Base-by-base conservation (phyloP, 768 basidiomycete genomes). In the Ephemerocybe angulata region DNA sequence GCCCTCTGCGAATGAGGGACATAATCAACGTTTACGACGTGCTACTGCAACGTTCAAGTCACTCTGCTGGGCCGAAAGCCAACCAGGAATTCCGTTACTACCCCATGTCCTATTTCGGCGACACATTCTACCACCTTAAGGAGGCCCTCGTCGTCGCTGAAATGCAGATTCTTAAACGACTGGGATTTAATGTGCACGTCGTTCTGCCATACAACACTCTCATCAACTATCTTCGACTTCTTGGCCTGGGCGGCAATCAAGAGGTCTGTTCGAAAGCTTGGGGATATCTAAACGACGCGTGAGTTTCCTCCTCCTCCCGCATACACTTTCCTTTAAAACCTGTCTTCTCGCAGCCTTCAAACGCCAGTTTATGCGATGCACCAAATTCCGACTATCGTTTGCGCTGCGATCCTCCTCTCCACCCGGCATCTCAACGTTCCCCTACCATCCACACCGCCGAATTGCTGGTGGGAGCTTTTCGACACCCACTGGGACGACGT, bases 211-310 rank as follows among this genome's bases (percentile, higher is more conserved):
- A 98, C 61, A 93, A 89, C 30, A 93, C 93, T 5, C 80, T 98
- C 53, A 87, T 98, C 62, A 98, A 97, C 72, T 98, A 99, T 70
- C 76, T 97, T 66, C 80, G 90, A 56, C 82, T 98, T 21, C 80
- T 99, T 19, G 93, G 91, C n/a, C 75, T 99, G 57, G 87, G 87
- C 13, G 79, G 76, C 46, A 78, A 83, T 55, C 82, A 84, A 55
- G 79, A 78, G 51, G 88, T 84, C 10, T 89, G 90, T 56, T 80
- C 83, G 24, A 77, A 74, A 54, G 92, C 93, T 21, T 99, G 97
- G 97, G 92, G 92, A 0, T 97, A 91, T 63, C 76, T 98, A 21
- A 99, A 98, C 62, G 97, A 98, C 68, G 89, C 90, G 95, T 96
- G 65, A 67, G 91, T 83, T 4, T 11, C 29, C 44, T 47, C 52